Conservation (phyloP, 257 asterid species). For the Solanum gracilifrons region DNA sequence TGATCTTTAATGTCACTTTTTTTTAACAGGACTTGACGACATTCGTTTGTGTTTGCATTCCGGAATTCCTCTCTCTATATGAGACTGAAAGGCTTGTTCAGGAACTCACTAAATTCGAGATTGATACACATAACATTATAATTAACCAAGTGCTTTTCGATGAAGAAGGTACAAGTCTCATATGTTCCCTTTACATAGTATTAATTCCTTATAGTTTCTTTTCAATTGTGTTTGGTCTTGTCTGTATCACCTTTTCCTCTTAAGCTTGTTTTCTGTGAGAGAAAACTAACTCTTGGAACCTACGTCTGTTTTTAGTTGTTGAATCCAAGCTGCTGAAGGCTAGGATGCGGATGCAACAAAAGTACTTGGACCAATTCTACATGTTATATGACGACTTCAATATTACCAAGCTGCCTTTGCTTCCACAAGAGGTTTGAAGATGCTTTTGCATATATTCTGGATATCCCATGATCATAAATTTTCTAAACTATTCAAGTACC, state of each 20-base stretch:
- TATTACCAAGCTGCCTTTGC: slow-evolving; percentile 89
- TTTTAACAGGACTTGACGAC: slow-evolving; percentile 75
- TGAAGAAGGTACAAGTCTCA: slow-evolving; percentile 64
- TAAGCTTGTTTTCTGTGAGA: neutral
- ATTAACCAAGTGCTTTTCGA: slow-evolving; percentile 90
- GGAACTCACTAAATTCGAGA: slow-evolving; percentile 90
- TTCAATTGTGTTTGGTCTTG: neutral
- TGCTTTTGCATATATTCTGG: neutral
- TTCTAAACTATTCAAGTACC: neutral
- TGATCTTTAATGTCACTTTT: neutral
- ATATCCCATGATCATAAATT: neutral
- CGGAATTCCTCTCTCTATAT: slow-evolving; percentile 89
- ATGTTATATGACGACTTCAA: slow-evolving; percentile 80
- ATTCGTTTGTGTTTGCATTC: slow-evolving; percentile 90
- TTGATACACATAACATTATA: slow-evolving; percentile 87
- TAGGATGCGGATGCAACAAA: slow-evolving; percentile 89
- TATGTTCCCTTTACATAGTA: neutral
- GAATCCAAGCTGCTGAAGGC: slow-evolving; percentile 87
- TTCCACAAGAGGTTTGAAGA: slow-evolving; percentile 77
- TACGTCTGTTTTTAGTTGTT: slow-evolving; percentile 31
- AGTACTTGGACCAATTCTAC: slow-evolving; percentile 89
- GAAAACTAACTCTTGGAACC: neutral
- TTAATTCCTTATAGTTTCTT: neutral
- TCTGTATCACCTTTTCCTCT: neutral
- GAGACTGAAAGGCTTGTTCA: slow-evolving; percentile 97